Evolutionary conservation across 805 yeast genomes (phyloP).

Genomic region (Zygosaccharomyces gambellarensis): DNA sequence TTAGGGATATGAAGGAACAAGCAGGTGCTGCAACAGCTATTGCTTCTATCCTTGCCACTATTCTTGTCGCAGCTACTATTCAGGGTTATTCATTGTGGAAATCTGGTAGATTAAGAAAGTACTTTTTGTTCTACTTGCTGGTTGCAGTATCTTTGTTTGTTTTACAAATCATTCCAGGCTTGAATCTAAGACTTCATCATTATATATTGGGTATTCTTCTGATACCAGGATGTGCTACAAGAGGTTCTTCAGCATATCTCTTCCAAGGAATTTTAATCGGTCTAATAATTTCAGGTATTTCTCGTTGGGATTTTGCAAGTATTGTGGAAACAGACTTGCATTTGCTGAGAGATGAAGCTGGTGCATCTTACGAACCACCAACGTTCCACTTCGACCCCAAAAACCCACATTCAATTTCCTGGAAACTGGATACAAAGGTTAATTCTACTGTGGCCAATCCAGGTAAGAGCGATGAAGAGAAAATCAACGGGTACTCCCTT

Average conservation of each 20-base stretch:
- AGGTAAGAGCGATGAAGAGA: slow-evolving; percentile 27
- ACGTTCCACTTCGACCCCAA: slow-evolving; percentile 27
- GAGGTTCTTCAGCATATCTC: slow-evolving; percentile 62
- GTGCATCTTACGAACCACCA: slow-evolving; percentile 49
- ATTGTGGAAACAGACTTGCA: slow-evolving; percentile 71
- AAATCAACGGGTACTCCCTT: slow-evolving; percentile 53
- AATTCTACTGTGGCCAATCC: slow-evolving; percentile 7
- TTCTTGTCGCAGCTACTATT: slow-evolving; percentile 52
- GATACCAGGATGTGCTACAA: slow-evolving; percentile 78
- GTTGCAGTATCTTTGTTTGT: slow-evolving; percentile 42
- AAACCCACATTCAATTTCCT: slow-evolving; percentile 25
- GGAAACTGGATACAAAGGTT: slow-evolving; percentile 19
- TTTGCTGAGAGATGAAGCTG: slow-evolving; percentile 69
- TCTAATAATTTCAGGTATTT: slow-evolving; percentile 72
- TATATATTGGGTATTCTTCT: slow-evolving; percentile 72
- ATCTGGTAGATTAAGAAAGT: slow-evolving; percentile 61
- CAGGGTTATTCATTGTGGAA: slow-evolving; percentile 82
- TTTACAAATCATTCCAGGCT: slow-evolving; percentile 53
- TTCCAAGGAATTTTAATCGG: slow-evolving; percentile 87
- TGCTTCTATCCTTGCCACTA: slow-evolving; percentile 41
- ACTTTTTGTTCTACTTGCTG: slow-evolving; percentile 48
- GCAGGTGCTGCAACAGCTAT: slow-evolving; percentile 75
- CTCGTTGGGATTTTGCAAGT: slow-evolving; percentile 92
- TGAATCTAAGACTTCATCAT: slow-evolving; percentile 75
- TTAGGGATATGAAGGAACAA: slow-evolving; percentile 63